Evolutionary conservation across 768 basidiomycete genomes (phyloP).

Genomic region (Pleurotus salmoneostramineus): DNA sequence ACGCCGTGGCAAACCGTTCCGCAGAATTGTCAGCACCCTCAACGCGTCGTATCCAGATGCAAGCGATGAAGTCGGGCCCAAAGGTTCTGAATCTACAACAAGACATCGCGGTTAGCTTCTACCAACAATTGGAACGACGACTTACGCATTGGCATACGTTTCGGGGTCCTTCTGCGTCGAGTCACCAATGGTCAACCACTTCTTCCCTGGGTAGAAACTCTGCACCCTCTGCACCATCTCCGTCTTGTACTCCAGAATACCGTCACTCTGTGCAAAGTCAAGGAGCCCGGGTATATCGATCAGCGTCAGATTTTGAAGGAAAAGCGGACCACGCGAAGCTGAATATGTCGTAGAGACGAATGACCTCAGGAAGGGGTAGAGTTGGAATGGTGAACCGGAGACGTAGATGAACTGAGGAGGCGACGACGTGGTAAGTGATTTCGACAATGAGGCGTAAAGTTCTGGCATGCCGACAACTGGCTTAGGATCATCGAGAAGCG

Average conservation of each 20-base stretch:
- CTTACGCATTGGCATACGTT: conserved; percentile 38
- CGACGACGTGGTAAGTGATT: conserved; percentile 22
- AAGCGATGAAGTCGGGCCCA: conserved; percentile 29
- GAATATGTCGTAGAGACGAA: conserved; percentile 34
- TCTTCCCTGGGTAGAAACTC: conserved; percentile 38
- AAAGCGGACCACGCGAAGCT: conserved; percentile 32
- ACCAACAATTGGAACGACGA: conserved; percentile 5
- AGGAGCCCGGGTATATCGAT: conserved; percentile 23
- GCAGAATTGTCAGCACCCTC: conserved; percentile 37
- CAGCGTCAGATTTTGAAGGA: conserved; percentile 33
- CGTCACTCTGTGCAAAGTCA: conserved; percentile 21
- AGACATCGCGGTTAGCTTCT: neutral
- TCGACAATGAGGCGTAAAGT: conserved; percentile 32
- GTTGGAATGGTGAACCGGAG: conserved; percentile 40
- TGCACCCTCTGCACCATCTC: conserved; percentile 33
- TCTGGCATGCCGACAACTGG: conserved; percentile 44
- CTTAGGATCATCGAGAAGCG: conserved; percentile 33
- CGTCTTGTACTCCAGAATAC: conserved; percentile 30
- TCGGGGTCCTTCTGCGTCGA: conserved; percentile 44
- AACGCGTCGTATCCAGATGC: conserved; percentile 41
- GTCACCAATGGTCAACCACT: conserved; percentile 38
- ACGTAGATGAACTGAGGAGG: conserved; percentile 38
- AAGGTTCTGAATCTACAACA: conserved; percentile 28
- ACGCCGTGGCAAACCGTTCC: conserved; percentile 30
- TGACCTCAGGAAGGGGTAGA: conserved; percentile 38